Evolutionary conservation across 108 stramenopile genomes (phyloP), one percentile per base, ranked within the genome.

Genomic region (Licmophora abbreviata): DNA sequence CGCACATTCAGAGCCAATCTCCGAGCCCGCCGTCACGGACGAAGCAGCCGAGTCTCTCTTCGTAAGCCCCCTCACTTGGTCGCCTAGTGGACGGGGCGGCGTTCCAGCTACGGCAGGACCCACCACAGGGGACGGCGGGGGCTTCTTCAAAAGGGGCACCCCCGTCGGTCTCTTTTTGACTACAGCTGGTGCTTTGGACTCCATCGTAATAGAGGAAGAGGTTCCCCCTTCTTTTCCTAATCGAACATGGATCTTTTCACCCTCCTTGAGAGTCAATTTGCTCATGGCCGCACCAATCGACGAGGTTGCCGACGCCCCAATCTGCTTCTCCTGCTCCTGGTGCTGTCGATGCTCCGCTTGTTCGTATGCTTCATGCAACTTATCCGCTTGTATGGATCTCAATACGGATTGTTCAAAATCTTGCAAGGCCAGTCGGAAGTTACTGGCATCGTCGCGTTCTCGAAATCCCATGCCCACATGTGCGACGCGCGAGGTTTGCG

Each of bases 401-500:
- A 63, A 38, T 23, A 71, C 58, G 25, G 61, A 63, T 42, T 71
- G 66, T 43, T 68, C 55, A 58, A 76, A 90, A 53, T 84, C 77
- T 24, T 85, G 74, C 41, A 85, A 29, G 21, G 69, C 63, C 66
- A 83, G 76, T 47, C 70, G 56, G 49, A 91, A 91, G 58, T 91
- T 85, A 35, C 57, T 72, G 1, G 88, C 88, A 51, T 91, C 88
- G 45, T 70, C 58, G 31, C 88, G 65, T 21, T 91, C 88, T 41
- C 82, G 74, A 57, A 91, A 91, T 35, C 88, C 88, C 26, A 86
- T 45, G 29, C 88, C 88, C 36, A 91, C 72, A 29, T 77, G 57
- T 8, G 84, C 88, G 52, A 81, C 75, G 44, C 84, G 70, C 20
- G 63, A 66, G 3, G 68, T 73, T 47, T 68, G 62, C 37, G 76